These are phyloP conservation scores for Globisporangium irregulare DNA, from an alignment of 352 stramenopile species.

Conservation along the genomic window DNA sequence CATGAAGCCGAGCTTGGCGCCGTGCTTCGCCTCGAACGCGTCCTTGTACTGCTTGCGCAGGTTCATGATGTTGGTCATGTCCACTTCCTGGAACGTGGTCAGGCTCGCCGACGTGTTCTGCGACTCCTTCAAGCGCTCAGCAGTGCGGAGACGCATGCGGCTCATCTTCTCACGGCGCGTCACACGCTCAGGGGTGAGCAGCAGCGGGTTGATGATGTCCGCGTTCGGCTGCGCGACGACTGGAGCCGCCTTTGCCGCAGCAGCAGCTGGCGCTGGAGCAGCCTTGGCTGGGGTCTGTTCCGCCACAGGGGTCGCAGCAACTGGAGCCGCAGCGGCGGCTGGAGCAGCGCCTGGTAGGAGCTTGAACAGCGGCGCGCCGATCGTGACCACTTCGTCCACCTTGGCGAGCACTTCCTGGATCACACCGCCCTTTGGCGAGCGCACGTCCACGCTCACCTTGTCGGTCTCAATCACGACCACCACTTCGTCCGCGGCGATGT, in stretches of 20 bases:
- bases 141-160: slow-evolving; percentile 97
- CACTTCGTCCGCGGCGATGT: slow-evolving; percentile 92
- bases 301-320: slow-evolving; percentile 8
- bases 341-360: slow-evolving; percentile 73
- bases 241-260: slow-evolving; percentile 21
- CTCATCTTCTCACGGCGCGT: slow-evolving; percentile 97
- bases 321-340: slow-evolving; percentile 19
- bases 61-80: slow-evolving; percentile 97
- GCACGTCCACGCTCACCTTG: slow-evolving; percentile 90
- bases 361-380: slow-evolving; percentile 91
- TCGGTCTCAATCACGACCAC: slow-evolving; percentile 97
- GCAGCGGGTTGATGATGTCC: slow-evolving; percentile 28
- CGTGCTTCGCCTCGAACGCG: slow-evolving; percentile 96
- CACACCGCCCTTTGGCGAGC: slow-evolving; percentile 83
- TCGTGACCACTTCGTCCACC: slow-evolving; percentile 94
- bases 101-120: slow-evolving; percentile 98
- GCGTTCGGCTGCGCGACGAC: slow-evolving; percentile 20
- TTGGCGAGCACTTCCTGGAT: slow-evolving; percentile 91
- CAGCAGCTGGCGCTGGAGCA: slow-evolving; percentile 19
- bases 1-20: slow-evolving; percentile 99
- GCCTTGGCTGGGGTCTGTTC: not conserved
- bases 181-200: slow-evolving; percentile 43
- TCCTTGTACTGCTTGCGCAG: slow-evolving; percentile 94
- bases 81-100: slow-evolving; percentile 99
- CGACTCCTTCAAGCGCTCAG: slow-evolving; percentile 96